These are phyloP conservation scores for Citrus medica DNA, from an alignment of 345 rosid genomes.

Conservation along the genomic window DNA sequence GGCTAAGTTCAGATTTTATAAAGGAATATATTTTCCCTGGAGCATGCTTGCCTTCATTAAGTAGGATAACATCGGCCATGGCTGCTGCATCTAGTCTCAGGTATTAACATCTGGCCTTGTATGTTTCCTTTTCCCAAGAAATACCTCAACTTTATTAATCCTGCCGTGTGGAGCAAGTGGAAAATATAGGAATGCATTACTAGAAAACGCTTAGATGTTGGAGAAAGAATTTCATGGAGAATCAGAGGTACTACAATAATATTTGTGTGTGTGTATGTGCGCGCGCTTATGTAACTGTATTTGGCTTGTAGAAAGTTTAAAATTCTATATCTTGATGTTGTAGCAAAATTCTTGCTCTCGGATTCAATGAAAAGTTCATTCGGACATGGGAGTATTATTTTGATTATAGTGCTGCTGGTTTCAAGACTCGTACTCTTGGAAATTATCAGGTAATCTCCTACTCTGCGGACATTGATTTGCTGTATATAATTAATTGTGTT, in stretches of 20 bases:
- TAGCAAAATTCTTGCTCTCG: slow-evolving; percentile 65
- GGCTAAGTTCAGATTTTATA: slow-evolving; percentile 83
- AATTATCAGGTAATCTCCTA: slow-evolving; percentile 54
- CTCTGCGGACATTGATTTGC: neutral
- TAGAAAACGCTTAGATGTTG: slow-evolving; percentile 74
- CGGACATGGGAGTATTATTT: too few relatives aligned
- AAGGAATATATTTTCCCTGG: slow-evolving; percentile 97
- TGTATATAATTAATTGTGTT: neutral
- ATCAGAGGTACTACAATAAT: slow-evolving; percentile 29
- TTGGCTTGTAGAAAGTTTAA: neutral
- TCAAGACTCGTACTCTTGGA: slow-evolving; percentile 65
- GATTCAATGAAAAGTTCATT: slow-evolving; percentile 58
- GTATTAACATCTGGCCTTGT: slow-evolving; percentile 23
- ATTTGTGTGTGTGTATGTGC: too few relatives aligned
- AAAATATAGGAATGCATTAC: slow-evolving; percentile 84
- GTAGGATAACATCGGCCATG: slow-evolving; percentile 79
- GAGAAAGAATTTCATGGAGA: slow-evolving; percentile 29
- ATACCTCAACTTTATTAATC: neutral
- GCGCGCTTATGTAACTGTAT: neutral
- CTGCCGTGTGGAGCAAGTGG: slow-evolving; percentile 78
- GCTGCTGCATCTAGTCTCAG: slow-evolving; percentile 71
- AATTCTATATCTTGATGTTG: neutral
- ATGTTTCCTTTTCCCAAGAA: neutral
- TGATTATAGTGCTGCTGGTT: slow-evolving; percentile 61
- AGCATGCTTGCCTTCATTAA: slow-evolving; percentile 77